Evolutionary conservation across 2,329 filamentous ascomycete genomes (phyloP), one percentile per base, ranked within the genome.

Genomic region (Alternaria angustiovoidea): DNA sequence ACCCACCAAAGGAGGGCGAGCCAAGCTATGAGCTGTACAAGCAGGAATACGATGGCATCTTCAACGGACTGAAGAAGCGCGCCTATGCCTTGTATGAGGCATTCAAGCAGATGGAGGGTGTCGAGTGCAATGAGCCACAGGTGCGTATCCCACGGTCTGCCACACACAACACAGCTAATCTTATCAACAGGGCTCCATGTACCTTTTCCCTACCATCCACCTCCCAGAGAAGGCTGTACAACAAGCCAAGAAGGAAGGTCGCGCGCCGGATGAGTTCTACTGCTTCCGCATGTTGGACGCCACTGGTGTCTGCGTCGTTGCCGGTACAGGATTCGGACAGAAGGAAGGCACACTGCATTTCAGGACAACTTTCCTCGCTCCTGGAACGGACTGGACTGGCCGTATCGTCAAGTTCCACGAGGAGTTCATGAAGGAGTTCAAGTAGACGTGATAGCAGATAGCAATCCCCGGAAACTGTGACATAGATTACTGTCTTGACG

Each of bases 121-220:
- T 99, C 60, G 88, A 94, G 78, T 97, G 94, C 81, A 91, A 91
- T 72, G 86, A 88, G 69, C 95, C 95, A 57, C 91, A 87, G 76
- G 86, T 88, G 78, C 60, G 81, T 78, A 34, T 22, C 9, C 42
- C 47, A 9, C 36, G 24, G 32, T 36, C 38, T 42, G 43, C 64
- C 38, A 54, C 56, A 41, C 7, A 49, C 24, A 14, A 12, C 32
- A 34, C 18, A 32, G 24, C 9, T 65, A 26, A 65, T 52, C 8
- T 11, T 38, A 36, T 6, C 4, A 32, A 9, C 8, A 54, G 86
- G 95, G 95, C 62, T 90, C 91, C 77, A 99, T 99, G 95, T 99
- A 99, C 83, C 91, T 99, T 73, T 99, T 98, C 88, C 95, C 95
- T 24, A 95, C 92, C 70, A 96, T 99, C 81, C 88, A 84, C 34